Evolutionary conservation across 2,329 filamentous ascomycete genomes (phyloP).

Genomic region (Decorospora gaudefroyi): DNA sequence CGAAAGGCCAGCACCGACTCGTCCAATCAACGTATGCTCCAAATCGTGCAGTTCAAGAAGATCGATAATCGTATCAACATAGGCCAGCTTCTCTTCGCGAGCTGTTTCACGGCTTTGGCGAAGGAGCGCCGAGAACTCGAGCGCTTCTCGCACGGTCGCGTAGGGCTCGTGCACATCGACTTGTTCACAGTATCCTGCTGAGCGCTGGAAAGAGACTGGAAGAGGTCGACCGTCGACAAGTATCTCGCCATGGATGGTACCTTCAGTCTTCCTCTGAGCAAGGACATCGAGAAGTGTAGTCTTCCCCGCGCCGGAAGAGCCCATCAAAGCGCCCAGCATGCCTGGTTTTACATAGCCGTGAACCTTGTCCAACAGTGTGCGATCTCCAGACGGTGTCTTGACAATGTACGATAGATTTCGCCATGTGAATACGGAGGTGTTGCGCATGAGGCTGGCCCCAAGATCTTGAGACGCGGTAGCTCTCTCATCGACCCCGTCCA

Average conservation of each 20-base stretch:
- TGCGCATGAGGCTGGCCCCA: conserved; percentile 55
- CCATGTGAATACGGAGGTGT: conserved; percentile 73
- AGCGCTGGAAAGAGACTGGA: conserved; percentile 37
- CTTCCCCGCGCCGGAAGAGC: conserved; percentile 42
- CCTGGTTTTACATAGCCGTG: conserved; percentile 60
- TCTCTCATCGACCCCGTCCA: conserved; percentile 39
- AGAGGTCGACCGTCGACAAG: conserved; percentile 38
- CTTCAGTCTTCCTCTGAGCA: conserved; percentile 36
- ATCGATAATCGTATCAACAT: conserved; percentile 37
- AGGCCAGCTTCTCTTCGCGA: conserved; percentile 30
- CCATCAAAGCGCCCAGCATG: conserved; percentile 51
- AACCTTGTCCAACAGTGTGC: conserved; percentile 57
- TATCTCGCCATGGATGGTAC: conserved; percentile 35
- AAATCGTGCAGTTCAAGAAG: conserved; percentile 34
- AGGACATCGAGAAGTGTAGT: conserved; percentile 43
- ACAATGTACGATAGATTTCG: conserved; percentile 62
- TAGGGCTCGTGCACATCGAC: conserved; percentile 38
- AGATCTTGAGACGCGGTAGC: background rate
- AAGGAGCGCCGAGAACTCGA: conserved; percentile 39
- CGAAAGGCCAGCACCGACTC: conserved; percentile 33
- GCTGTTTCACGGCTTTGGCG: conserved; percentile 31
- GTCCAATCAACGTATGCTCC: conserved; percentile 35
- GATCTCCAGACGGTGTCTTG: conserved; percentile 46
- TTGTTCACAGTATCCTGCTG: conserved; percentile 44
- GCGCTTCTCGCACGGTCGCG: conserved; percentile 37